A percentile compares a stretch with the other conserved stretches of the same genome.
phyloP scores from a whole-genome alignment of 371 early-diverging fungal genomes.

The Mucor indicus region DNA sequence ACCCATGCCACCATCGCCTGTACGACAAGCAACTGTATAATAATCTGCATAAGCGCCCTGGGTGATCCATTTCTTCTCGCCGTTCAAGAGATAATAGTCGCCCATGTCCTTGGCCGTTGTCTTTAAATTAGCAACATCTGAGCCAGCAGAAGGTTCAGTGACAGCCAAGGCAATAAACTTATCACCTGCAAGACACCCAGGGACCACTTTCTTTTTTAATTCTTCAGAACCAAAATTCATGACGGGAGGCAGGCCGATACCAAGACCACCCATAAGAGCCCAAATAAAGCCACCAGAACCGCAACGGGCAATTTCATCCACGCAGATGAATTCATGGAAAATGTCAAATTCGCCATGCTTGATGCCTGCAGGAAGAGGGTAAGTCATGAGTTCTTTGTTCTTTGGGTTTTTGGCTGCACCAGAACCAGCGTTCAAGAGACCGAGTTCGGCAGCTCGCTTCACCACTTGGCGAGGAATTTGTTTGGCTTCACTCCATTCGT shows the following conservation, averaged over 20 bases:
- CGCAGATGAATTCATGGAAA: conserved; percentile 76
- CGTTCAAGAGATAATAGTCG: conserved; percentile 77
- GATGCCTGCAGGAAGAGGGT: conserved; percentile 46
- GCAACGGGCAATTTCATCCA: conserved; percentile 81
- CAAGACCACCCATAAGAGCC: conserved; percentile 76
- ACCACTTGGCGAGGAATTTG: conserved; percentile 66
- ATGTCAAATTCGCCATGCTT: conserved; percentile 62
- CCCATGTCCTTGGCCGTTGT: conserved; percentile 71
- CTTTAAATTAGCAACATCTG: conserved; percentile 80
- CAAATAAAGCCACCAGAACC: conserved; percentile 86
- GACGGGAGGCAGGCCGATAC: conserved; percentile 79
- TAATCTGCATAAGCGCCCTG: conserved; percentile 84
- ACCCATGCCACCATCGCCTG: conserved; percentile 81
- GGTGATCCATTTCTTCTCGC: conserved; percentile 88
- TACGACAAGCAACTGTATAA: conserved; percentile 67
- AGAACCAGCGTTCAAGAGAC: conserved; percentile 64
- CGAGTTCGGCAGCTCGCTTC: conserved; percentile 69
- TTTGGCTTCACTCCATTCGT: conserved; percentile 88
- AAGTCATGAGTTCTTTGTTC: conserved; percentile 15
- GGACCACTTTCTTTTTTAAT: conserved; percentile 67
- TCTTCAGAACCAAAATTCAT: conserved; percentile 70
- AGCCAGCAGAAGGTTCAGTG: conserved; percentile 67
- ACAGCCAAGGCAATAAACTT: conserved; percentile 79
- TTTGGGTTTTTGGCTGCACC: conserved; percentile 48
- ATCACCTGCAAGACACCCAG: conserved; percentile 67